Evolutionary conservation across 257 asterid species (phyloP).

Genomic region (Orobanche coerulescens): DNA sequence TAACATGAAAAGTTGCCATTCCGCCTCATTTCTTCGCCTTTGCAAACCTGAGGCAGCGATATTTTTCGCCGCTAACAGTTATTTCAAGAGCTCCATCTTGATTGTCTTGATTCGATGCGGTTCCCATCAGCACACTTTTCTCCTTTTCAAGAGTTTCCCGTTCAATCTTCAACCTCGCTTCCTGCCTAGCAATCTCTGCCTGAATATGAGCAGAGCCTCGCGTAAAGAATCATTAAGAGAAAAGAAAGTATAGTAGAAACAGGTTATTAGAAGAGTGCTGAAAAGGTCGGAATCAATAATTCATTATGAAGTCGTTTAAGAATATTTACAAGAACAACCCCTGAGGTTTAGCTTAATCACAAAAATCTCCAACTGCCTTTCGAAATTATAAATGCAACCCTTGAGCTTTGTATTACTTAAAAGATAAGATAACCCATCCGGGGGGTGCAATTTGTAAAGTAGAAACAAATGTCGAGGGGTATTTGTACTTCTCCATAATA

Average conservation of each 20-base stretch:
- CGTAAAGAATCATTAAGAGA: not conserved
- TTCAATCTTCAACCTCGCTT: conserved; percentile 88
- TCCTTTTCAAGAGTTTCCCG: conserved; percentile 95
- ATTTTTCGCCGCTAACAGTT: conserved; percentile 94
- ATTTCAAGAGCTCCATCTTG: conserved; percentile 99
- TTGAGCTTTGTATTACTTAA: not conserved
- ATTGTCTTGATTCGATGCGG: conserved; percentile 96
- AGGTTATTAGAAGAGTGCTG: not conserved
- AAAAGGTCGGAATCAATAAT: not conserved
- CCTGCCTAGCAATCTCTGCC: conserved; percentile 97
- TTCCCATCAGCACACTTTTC: conserved; percentile 95
- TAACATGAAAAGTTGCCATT: not conserved
- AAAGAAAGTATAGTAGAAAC: not conserved
- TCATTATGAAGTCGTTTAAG: not conserved
- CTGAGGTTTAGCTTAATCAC: not conserved
- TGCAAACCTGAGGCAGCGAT: conserved; percentile 90
- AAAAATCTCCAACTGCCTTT: not conserved
- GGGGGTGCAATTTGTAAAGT: not conserved
- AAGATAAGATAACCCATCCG: not conserved
- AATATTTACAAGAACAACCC: not conserved
- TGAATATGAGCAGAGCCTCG: conserved; percentile 24
- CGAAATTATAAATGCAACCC: not conserved
- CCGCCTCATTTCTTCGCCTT: conserved; percentile 86
- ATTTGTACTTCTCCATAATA: not conserved
- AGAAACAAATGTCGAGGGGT: not conserved